Percentiles rank a stretch among this genome's conserved stretches.
Evolutionary conservation across 768 basidiomycete species (phyloP).

Genomic region (Phallus indusiatus): DNA sequence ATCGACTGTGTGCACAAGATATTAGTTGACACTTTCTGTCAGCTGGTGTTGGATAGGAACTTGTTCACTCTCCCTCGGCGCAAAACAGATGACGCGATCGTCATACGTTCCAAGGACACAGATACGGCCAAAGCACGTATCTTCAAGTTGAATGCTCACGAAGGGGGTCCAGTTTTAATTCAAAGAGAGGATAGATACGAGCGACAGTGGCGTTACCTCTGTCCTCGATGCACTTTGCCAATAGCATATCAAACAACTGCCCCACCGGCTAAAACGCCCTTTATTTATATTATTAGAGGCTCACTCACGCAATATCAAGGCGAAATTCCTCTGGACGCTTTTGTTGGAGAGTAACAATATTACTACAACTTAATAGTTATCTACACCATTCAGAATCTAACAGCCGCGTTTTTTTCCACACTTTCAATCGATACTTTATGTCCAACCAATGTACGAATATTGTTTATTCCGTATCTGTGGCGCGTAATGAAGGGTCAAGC

Average conservation of each 20-base stretch:
- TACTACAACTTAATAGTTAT: not conserved
- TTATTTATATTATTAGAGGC: constrained; percentile 71
- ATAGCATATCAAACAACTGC: constrained; percentile 73
- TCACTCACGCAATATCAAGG: constrained; percentile 86
- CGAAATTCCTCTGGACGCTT: constrained; percentile 75
- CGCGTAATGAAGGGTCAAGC: not conserved
- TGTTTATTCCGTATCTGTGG: constrained; percentile 87
- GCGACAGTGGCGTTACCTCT: constrained; percentile 62
- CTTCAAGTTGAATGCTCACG: constrained; percentile 79
- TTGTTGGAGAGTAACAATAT: constrained; percentile 34
- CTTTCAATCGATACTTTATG: constrained; percentile 92
- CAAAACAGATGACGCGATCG: constrained; percentile 69
- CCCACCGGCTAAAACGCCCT: constrained; percentile 70
- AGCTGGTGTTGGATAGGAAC: constrained; percentile 79
- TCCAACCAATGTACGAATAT: constrained; percentile 92
- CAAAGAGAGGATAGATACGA: constrained; percentile 74
- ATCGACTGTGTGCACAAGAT: constrained; percentile 1
- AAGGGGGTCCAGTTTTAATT: constrained; percentile 60
- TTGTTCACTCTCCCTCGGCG: constrained; percentile 59
- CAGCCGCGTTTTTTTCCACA: constrained; percentile 83
- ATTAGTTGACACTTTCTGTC: constrained; percentile 6
- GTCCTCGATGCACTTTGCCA: constrained; percentile 56
- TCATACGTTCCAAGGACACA: constrained; percentile 66
- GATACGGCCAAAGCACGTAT: constrained; percentile 49
- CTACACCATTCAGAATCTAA: constrained; percentile 59